Conservation (phyloP, 2,329 filamentous ascomycete genomes). For the Nectriaceae sp. region DNA sequence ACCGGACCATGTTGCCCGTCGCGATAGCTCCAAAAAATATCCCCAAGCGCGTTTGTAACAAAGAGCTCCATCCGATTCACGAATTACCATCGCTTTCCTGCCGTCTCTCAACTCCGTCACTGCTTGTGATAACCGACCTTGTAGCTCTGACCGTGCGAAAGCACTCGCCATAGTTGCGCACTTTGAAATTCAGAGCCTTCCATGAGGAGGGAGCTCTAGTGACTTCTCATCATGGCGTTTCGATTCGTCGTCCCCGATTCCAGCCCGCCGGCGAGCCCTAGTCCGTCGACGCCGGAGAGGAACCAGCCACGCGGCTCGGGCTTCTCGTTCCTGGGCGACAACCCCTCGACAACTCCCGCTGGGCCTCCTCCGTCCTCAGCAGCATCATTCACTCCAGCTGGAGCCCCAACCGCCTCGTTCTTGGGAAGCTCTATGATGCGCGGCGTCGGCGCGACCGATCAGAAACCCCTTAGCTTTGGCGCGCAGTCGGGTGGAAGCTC, state of each 20-base stretch:
- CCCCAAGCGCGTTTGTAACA: constrained; percentile 24
- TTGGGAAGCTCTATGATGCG: constrained; percentile 57
- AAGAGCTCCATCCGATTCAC: constrained; percentile 16
- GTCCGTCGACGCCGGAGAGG: constrained; percentile 53
- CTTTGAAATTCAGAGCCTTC: constrained; percentile 5
- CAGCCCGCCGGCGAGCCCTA: constrained; percentile 43
- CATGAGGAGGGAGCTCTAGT: constrained; percentile 19
- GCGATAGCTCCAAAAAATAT: constrained; percentile 33
- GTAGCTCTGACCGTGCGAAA: constrained; percentile 2
- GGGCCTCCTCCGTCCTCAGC: constrained; percentile 54
- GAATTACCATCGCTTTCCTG: constrained; percentile 7
- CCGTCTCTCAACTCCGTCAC: neutral
- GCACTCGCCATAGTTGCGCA: constrained; percentile 9
- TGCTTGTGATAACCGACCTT: neutral
- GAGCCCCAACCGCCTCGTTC: constrained; percentile 56
- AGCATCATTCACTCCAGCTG: constrained; percentile 57
- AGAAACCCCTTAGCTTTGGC: constrained; percentile 44
- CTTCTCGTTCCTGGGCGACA: constrained; percentile 43
- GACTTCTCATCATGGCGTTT: constrained; percentile 38
- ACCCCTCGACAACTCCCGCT: constrained; percentile 55
- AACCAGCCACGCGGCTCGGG: constrained; percentile 35
- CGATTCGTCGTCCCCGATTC: constrained; percentile 46
- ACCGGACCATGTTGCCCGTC: constrained; percentile 20
- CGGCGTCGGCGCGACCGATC: constrained; percentile 40
- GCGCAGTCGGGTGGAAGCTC: constrained; percentile 28